Percentiles rank a stretch among this genome's conserved stretches.
Conservation (phyloP, 495 filamentous ascomycete genomes). For the Astrocystis sublimbata region DNA sequence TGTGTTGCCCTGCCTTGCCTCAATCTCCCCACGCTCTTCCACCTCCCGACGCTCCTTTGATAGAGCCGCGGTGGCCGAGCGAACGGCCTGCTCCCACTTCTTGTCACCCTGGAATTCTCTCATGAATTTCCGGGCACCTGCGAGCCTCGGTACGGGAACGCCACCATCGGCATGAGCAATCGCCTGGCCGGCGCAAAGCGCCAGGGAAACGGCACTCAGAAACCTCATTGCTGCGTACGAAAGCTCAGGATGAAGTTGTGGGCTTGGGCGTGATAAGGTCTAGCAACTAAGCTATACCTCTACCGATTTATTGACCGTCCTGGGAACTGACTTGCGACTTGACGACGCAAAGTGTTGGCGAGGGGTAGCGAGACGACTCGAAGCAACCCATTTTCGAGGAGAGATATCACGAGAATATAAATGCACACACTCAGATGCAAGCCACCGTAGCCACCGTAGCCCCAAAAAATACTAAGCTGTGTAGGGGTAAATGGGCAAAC, state of each 20-base stretch:
- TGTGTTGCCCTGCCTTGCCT: constrained; percentile 28
- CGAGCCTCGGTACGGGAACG: constrained; percentile 32
- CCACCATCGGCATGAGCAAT: constrained; percentile 32
- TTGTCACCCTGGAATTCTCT: constrained; percentile 33
- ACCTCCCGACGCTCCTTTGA: not conserved
- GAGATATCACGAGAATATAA: constrained; percentile 11
- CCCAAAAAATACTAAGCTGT: constrained; percentile 3
- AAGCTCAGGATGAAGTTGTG: not conserved
- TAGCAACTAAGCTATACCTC: not conserved
- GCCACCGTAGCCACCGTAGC: constrained; percentile 5
- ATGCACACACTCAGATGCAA: constrained; percentile 3
- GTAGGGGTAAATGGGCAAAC: constrained; percentile 15
- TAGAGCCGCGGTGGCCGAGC: not conserved
- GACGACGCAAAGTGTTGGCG: not conserved
- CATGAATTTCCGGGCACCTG: constrained; percentile 37
- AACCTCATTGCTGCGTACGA: constrained; percentile 27
- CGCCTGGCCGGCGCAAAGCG: constrained; percentile 27
- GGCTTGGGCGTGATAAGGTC: not conserved
- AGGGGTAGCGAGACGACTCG: not conserved
- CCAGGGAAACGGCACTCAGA: constrained; percentile 31
- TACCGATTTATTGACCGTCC: constrained; percentile 2
- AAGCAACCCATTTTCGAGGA: not conserved
- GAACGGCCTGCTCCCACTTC: constrained; percentile 24
- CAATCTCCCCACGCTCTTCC: constrained; percentile 24
- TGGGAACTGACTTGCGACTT: not conserved